phyloP scores from a whole-genome alignment of 2,329 filamentous ascomycete species.

The Stromatinia cepivora region DNA sequence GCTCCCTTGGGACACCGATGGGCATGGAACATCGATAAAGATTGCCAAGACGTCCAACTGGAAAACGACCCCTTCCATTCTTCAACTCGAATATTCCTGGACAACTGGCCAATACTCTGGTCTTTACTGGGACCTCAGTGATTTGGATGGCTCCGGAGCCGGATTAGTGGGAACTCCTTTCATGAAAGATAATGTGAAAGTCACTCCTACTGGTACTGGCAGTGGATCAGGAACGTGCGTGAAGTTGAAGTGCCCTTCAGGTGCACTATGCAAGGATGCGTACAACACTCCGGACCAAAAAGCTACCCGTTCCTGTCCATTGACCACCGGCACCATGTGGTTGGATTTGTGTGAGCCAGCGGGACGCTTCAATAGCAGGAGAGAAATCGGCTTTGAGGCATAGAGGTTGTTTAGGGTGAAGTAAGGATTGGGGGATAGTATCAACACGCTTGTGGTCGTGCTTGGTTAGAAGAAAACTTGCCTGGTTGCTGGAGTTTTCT shows the following conservation, averaged over 20 bases:
- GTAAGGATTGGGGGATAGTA: not conserved
- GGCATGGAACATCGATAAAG: slow-evolving; percentile 20
- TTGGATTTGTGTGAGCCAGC: slow-evolving; percentile 21
- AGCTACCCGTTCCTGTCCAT: slow-evolving; percentile 15
- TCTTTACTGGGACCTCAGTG: slow-evolving; percentile 24
- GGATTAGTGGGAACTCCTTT: slow-evolving; percentile 24
- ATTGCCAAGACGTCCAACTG: slow-evolving; percentile 22
- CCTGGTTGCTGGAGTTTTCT: slow-evolving; percentile 4
- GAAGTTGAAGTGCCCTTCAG: slow-evolving; percentile 17
- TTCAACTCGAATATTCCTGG: slow-evolving; percentile 24
- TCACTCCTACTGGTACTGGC: slow-evolving; percentile 20
- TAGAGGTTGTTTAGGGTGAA: not conserved
- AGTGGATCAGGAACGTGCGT: slow-evolving; percentile 17
- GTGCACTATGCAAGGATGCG: slow-evolving; percentile 20
- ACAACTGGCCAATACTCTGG: slow-evolving; percentile 12
- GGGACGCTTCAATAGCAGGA: slow-evolving; percentile 8
- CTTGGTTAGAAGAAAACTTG: not conserved
- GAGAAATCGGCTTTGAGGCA: slow-evolving; percentile 15
- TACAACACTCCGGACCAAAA: slow-evolving; percentile 20
- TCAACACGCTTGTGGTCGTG: not conserved
- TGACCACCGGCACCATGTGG: slow-evolving; percentile 19
- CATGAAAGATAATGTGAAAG: slow-evolving; percentile 19
- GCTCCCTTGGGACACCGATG: slow-evolving; percentile 17
- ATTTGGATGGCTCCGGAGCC: slow-evolving; percentile 21
- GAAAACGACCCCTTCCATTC: slow-evolving; percentile 12